Conservation (phyloP, 305 asterid species). For the Withania somnifera region DNA sequence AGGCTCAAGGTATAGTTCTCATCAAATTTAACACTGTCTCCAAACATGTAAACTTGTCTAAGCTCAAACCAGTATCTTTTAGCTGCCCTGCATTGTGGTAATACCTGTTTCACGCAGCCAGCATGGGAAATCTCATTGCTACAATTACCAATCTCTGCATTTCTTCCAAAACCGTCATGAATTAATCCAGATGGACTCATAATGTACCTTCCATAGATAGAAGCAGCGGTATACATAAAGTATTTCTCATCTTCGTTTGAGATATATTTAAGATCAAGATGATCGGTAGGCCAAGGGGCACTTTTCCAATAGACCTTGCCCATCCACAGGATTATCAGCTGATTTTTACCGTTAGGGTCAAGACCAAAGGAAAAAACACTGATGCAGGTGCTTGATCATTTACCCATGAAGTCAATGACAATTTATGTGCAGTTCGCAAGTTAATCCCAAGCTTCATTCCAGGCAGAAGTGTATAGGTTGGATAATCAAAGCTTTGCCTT, state of each 20-base stretch:
- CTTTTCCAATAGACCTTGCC: constrained; percentile 16
- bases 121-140: background rate
- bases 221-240: background rate
- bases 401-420: constrained; percentile 11
- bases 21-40: constrained; percentile 3
- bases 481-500: constrained; percentile 33
- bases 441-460: constrained; percentile 20
- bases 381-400: constrained; percentile 16
- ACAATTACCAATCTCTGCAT: background rate
- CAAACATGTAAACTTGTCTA: background rate
- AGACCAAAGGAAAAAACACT: constrained; percentile 7
- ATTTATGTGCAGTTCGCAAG: background rate
- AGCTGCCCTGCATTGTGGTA: constrained; percentile 14
- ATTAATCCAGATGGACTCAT: background rate
- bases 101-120: constrained; percentile 8
- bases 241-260: background rate
- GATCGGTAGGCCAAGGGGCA: background rate
- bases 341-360: constrained; percentile 12
- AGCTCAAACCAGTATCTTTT: background rate
- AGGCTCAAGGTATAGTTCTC: constrained; percentile 9
- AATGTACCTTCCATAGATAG: background rate
- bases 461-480: constrained; percentile 15
- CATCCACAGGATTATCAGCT: constrained; percentile 12
- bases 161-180: background rate
- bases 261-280: background rate